Percentiles rank a stretch among this genome's conserved stretches.
Conservation (phyloP, 345 rosid species). For the Brassica incana region DNA sequence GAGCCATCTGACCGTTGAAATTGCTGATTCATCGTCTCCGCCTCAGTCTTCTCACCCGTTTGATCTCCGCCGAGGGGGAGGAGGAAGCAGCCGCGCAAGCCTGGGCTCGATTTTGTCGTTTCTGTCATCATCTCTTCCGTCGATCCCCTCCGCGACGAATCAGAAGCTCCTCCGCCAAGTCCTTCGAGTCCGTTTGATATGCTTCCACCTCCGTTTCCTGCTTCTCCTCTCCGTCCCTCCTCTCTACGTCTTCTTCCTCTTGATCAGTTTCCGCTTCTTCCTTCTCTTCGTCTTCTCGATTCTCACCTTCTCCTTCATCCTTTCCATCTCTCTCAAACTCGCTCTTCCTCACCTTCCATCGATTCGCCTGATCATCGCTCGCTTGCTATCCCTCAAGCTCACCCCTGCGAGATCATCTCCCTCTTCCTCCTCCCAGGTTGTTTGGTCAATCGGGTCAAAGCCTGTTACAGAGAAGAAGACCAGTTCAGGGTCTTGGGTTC, state of each 20-base stretch:
- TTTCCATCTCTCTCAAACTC: slow-evolving; percentile 43
- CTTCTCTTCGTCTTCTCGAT: slow-evolving; percentile 35
- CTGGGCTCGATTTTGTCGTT: slow-evolving; percentile 24
- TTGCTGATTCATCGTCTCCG: slow-evolving; percentile 43
- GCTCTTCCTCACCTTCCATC: slow-evolving; percentile 66
- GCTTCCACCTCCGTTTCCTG: slow-evolving; percentile 54
- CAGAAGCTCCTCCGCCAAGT: slow-evolving; percentile 47
- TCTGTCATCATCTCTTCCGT: slow-evolving; percentile 35
- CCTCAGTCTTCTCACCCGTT: slow-evolving; percentile 40
- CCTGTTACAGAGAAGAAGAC: slow-evolving; percentile 52
- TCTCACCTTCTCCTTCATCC: slow-evolving; percentile 31
- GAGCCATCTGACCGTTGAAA: slow-evolving; percentile 49
- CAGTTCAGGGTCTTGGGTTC: slow-evolving; percentile 69
- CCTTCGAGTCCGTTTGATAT: slow-evolving; percentile 56
- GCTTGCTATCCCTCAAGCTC: slow-evolving; percentile 54
- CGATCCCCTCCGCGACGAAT: slow-evolving; percentile 38
- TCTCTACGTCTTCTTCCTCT: slow-evolving; percentile 40
- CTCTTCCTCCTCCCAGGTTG: slow-evolving; percentile 45
- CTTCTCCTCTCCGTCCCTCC: slow-evolving; percentile 51
- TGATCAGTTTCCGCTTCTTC: slow-evolving; percentile 38
- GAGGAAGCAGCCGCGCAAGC: slow-evolving; percentile 13
- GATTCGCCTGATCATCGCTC: slow-evolving; percentile 57
- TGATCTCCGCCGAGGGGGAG: slow-evolving; percentile 33
- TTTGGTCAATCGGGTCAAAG: slow-evolving; percentile 85
- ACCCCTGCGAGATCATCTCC: slow-evolving; percentile 43